A percentile compares a stretch with the other conserved stretches of the same genome.
Evolutionary conservation across 441 rosid species (phyloP).

Genomic region (Jatropha podagrica): DNA sequence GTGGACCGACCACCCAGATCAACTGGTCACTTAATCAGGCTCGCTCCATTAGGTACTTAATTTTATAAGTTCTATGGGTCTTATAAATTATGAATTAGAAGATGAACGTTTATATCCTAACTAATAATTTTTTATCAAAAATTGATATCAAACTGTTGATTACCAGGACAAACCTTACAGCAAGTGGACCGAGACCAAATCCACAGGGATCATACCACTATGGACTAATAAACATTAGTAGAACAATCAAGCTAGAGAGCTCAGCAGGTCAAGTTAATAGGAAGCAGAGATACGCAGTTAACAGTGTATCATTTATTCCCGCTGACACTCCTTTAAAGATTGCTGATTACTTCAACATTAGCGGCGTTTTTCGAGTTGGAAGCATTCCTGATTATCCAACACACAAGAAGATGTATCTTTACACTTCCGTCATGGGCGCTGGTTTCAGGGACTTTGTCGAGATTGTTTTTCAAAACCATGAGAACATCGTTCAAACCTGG

Average conservation of each 20-base stretch:
- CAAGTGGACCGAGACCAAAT: conserved; percentile 96
- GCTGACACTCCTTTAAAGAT: conserved; percentile 83
- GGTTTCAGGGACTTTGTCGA: conserved; percentile 69
- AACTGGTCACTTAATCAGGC: conserved; percentile 94
- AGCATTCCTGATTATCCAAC: conserved; percentile 61
- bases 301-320: conserved; percentile 66
- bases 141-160: neutral
- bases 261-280: conserved; percentile 66
- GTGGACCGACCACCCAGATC: conserved; percentile 60
- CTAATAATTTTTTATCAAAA: too few relatives aligned
- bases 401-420: conserved; percentile 51
- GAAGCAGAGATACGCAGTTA: conserved; percentile 83
- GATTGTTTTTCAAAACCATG: conserved; percentile 71
- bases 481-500: conserved; percentile 68
- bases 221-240: conserved; percentile 63
- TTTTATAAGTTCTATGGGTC: too few relatives aligned
- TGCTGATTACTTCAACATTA: conserved; percentile 72
- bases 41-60: conserved; percentile 66
- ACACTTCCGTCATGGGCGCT: conserved; percentile 70
- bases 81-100: too few relatives aligned
- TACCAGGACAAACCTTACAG: conserved; percentile 77
- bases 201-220: conserved; percentile 97
- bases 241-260: conserved; percentile 62
- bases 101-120: too few relatives aligned
- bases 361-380: conserved; percentile 59